Evolutionary conservation across 2,329 filamentous ascomycete genomes (phyloP).

Genomic region (Sclerotinia trifoliorum): DNA sequence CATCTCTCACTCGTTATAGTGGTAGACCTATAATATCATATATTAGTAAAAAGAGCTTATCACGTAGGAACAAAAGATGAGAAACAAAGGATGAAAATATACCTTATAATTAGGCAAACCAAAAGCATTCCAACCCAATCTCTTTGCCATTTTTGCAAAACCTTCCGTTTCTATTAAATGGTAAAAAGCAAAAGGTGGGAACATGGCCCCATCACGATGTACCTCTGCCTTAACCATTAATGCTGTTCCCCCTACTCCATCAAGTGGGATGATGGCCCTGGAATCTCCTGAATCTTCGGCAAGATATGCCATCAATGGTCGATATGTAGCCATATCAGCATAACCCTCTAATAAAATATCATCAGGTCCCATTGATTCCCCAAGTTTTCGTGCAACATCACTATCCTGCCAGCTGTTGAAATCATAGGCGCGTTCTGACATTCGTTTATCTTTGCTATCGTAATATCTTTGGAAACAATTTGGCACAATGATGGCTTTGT

Average conservation of each 20-base stretch:
- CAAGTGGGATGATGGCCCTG: slow-evolving; percentile 68
- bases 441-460: slow-evolving; percentile 65
- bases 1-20: slow-evolving; percentile 74
- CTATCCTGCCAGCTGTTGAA: slow-evolving; percentile 98
- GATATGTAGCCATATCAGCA: slow-evolving; percentile 86
- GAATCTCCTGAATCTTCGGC: slow-evolving; percentile 55
- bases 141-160: slow-evolving; percentile 93
- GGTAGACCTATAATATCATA: slow-evolving; percentile 63
- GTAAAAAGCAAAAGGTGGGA: slow-evolving; percentile 94
- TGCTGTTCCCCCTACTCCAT: slow-evolving; percentile 91
- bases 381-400: slow-evolving; percentile 72
- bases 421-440: slow-evolving; percentile 83
- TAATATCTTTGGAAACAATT: slow-evolving; percentile 92
- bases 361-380: slow-evolving; percentile 77
- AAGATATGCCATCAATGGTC: slow-evolving; percentile 87
- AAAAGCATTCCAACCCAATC: slow-evolving; percentile 79
- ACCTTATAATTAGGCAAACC: slow-evolving; percentile 98
- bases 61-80: background rate
- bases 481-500: slow-evolving; percentile 88
- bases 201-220: slow-evolving; percentile 97
- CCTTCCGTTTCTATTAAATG: slow-evolving; percentile 97
- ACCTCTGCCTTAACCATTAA: slow-evolving; percentile 95
- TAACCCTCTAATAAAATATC: slow-evolving; percentile 95
- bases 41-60: background rate
- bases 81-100: background rate